phyloP scores from a whole-genome alignment of 805 yeast genomes.

The Kodamaea jinghongensis region DNA sequence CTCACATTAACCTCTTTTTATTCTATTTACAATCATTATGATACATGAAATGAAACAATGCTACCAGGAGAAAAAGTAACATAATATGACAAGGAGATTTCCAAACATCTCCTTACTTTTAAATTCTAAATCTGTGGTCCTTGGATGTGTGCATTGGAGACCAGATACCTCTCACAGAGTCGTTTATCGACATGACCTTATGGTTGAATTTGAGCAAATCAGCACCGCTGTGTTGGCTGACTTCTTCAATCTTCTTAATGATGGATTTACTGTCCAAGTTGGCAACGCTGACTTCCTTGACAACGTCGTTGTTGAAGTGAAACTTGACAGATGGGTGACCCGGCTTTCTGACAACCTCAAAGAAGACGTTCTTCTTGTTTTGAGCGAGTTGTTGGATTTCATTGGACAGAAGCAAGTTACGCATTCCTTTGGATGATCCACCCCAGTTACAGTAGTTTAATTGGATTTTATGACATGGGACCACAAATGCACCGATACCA shows the following conservation, averaged over 20 bases:
- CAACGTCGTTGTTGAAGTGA: constrained; percentile 32
- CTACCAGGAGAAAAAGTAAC: too few relatives aligned
- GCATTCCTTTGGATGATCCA: constrained; percentile 85
- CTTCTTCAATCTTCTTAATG: constrained; percentile 58
- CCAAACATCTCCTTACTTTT: constrained; percentile 7
- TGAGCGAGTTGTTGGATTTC: constrained; percentile 56
- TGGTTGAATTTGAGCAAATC: constrained; percentile 62
- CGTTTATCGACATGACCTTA: constrained; percentile 72
- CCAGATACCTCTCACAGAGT: constrained; percentile 94
- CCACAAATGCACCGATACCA: constrained; percentile 71
- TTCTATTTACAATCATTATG: constrained; percentile 4
- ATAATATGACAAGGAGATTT: too few relatives aligned
- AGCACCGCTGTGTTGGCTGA: constrained; percentile 72
- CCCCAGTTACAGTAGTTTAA: constrained; percentile 93
- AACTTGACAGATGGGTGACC: constrained; percentile 78
- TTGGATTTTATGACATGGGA: constrained; percentile 72
- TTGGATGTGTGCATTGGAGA: constrained; percentile 80
- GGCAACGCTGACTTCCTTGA: constrained; percentile 63
- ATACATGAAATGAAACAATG: constrained; percentile 3
- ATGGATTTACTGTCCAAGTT: constrained; percentile 65
- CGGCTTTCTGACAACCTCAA: constrained; percentile 61
- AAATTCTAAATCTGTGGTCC: constrained; percentile 40
- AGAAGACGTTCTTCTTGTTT: constrained; percentile 63
- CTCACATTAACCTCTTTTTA: too few relatives aligned
- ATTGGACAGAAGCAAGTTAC: constrained; percentile 58